These are phyloP conservation scores for Syzygium aromaticum DNA, from an alignment of 345 rosid genomes.

Conservation along the genomic window DNA sequence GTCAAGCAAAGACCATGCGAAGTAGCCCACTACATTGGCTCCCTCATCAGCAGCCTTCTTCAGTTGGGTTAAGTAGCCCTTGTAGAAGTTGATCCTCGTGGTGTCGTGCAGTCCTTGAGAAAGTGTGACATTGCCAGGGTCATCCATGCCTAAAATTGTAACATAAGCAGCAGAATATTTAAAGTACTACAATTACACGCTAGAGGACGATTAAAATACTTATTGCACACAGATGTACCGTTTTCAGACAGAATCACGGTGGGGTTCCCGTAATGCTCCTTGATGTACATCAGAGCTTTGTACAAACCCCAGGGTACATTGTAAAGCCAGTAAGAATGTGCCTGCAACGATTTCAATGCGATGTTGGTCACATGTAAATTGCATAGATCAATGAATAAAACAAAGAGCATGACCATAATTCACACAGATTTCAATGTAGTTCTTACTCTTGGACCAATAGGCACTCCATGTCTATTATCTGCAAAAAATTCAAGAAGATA, in stretches of 20 bases:
- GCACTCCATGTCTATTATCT: conserved; percentile 60
- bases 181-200: not conserved
- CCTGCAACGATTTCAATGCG: conserved; percentile 32
- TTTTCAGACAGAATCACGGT: conserved; percentile 76
- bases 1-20: conserved; percentile 95
- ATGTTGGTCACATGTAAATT: not conserved
- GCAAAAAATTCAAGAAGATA: conserved; percentile 3
- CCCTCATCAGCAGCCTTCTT: conserved; percentile 82
- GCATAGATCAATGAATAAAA: not conserved
- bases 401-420: not conserved
- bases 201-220: not conserved
- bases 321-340: conserved; percentile 78
- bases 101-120: conserved; percentile 69
- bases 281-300: conserved; percentile 78
- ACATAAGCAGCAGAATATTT: not conserved
- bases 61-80: conserved; percentile 59
- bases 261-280: conserved; percentile 89
- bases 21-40: conserved; percentile 78
- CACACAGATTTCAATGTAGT: not conserved
- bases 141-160: conserved; percentile 65
- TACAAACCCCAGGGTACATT: conserved; percentile 97
- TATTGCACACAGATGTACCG: conserved; percentile 28
- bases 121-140: conserved; percentile 72
- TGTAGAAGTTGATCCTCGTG: conserved; percentile 66
- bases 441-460: conserved; percentile 70